A percentile compares a stretch with the other conserved stretches of the same genome.
phyloP scores from a whole-genome alignment of 2,329 filamentous ascomycete species.

The Hypoxylon sp. region DNA sequence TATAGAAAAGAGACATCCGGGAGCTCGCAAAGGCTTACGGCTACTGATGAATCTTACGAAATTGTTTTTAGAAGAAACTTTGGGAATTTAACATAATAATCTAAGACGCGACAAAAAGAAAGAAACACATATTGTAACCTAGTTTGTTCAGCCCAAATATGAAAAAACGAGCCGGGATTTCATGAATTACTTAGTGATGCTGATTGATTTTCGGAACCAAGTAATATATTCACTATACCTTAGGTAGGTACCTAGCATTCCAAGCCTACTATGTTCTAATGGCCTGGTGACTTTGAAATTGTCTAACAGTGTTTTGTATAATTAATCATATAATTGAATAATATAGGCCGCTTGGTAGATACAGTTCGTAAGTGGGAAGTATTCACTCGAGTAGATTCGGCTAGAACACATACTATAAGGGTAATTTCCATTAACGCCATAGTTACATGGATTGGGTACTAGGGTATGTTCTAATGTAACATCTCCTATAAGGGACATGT shows the following conservation, averaged over 20 bases:
- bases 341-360: not conserved
- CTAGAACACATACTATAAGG: not conserved
- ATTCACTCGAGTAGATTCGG: not conserved
- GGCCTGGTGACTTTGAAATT: too few species aligned
- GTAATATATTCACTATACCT: too few species aligned
- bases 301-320: not conserved
- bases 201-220: too few species aligned
- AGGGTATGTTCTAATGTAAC: slow-evolving; percentile 11
- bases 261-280: too few species aligned
- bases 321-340: not conserved
- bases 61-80: slow-evolving; percentile 6
- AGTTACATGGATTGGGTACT: too few species aligned
- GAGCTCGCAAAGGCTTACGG: slow-evolving; percentile 13
- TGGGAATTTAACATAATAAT: slow-evolving; percentile 6
- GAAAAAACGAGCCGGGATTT: not conserved
- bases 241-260: not conserved
- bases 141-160: not conserved
- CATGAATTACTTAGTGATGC: too few species aligned
- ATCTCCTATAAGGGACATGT: not conserved
- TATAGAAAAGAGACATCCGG: slow-evolving; percentile 38
- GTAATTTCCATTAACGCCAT: slow-evolving; percentile 18
- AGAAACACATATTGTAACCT: not conserved
- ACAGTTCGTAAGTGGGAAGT: not conserved
- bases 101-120: not conserved
- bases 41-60: slow-evolving; percentile 28